These are phyloP conservation scores for Cystobasidium sp. DNA, from an alignment of 1,284 basidiomycete species.

Conservation along the genomic window DNA sequence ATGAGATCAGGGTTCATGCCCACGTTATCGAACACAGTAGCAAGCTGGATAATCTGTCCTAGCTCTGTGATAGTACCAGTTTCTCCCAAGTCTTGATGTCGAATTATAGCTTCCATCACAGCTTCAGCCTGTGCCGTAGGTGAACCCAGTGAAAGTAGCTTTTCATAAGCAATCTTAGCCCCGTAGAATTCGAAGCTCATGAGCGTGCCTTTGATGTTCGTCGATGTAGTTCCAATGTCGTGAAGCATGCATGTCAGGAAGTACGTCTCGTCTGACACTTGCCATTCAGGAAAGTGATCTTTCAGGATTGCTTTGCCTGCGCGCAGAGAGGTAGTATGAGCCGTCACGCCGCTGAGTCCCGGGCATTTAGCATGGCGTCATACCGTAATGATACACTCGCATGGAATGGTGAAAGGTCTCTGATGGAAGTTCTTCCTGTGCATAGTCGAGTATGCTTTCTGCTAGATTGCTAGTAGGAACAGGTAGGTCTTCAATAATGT, in stretches of 20 bases:
- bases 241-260: slow-evolving; percentile 64
- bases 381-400: slow-evolving; percentile 31
- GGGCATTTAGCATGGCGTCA: background rate
- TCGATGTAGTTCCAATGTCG: slow-evolving; percentile 61
- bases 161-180: slow-evolving; percentile 53
- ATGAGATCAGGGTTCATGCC: slow-evolving; percentile 39
- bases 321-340: background rate
- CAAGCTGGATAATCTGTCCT: slow-evolving; percentile 64
- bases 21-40: slow-evolving; percentile 60
- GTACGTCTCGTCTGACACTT: slow-evolving; percentile 60
- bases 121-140: slow-evolving; percentile 64
- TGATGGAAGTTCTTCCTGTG: slow-evolving; percentile 61
- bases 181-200: slow-evolving; percentile 65
- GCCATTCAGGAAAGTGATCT: slow-evolving; percentile 25
- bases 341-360: background rate
- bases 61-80: slow-evolving; percentile 65
- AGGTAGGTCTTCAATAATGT: slow-evolving; percentile 2
- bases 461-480: slow-evolving; percentile 11
- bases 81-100: slow-evolving; percentile 67
- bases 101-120: slow-evolving; percentile 65
- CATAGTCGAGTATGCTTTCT: slow-evolving; percentile 56
- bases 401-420: slow-evolving; percentile 31
- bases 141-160: slow-evolving; percentile 60
- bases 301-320: slow-evolving; percentile 32
- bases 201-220: slow-evolving; percentile 58